Evolutionary conservation across 441 rosid genomes (phyloP).

Genomic region (Euphorbia celastroides): DNA sequence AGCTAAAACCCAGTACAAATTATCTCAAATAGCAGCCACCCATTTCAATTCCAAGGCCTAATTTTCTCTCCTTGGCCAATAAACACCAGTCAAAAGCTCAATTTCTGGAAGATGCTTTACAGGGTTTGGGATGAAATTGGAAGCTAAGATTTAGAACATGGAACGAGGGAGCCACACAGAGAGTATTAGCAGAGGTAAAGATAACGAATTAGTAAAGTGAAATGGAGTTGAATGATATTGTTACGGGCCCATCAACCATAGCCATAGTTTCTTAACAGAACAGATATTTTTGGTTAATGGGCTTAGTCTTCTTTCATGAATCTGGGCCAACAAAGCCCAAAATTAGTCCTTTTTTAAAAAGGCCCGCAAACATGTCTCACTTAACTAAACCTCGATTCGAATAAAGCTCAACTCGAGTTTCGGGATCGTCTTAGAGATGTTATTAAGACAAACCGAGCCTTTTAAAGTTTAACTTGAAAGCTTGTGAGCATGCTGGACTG

Average conservation of each 20-base stretch:
- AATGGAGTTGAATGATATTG: neutral
- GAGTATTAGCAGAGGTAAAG: constrained; percentile 11
- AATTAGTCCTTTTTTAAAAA: too few species aligned
- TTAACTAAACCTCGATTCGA: too few species aligned
- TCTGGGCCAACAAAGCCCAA: too few species aligned
- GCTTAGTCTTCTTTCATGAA: too few species aligned
- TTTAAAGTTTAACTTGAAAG: too few species aligned
- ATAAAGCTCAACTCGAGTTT: too few species aligned
- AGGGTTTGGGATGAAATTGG: neutral
- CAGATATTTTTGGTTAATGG: neutral
- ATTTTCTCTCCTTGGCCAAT: neutral
- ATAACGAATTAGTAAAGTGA: constrained; percentile 14
- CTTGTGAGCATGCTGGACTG: too few species aligned
- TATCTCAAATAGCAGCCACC: constrained; percentile 1
- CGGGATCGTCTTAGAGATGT: too few species aligned
- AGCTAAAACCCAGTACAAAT: constrained; percentile 20
- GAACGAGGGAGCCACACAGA: neutral
- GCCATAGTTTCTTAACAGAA: neutral
- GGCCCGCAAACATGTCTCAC: too few species aligned
- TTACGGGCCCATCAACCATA: neutral
- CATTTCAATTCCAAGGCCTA: neutral
- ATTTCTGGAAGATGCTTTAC: neutral
- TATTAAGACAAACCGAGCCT: too few species aligned
- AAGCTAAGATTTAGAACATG: neutral
- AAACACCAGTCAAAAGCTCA: neutral